Conservation (phyloP, 306 rosid species). For the Cotoneaster glaucophyllus region DNA sequence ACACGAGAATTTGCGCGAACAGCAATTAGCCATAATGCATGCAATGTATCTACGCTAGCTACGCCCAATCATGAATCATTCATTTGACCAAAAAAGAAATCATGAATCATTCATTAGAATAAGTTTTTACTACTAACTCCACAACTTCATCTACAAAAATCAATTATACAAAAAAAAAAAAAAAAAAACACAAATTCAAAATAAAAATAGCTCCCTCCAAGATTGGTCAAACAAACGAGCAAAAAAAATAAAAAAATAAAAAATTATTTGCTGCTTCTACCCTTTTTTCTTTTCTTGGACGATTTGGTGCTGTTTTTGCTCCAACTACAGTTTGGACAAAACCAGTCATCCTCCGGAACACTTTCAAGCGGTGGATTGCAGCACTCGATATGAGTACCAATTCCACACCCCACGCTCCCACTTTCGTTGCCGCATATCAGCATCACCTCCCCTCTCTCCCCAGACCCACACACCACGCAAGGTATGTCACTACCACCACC, state of each 20-base stretch:
- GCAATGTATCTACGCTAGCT: too few species aligned
- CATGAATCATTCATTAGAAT: too few species aligned
- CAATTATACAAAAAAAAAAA: too few species aligned
- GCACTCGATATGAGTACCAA: slow-evolving; percentile 77
- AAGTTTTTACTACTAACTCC: not conserved
- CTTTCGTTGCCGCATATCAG: slow-evolving; percentile 80
- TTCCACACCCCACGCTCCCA: slow-evolving; percentile 75
- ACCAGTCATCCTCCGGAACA: slow-evolving; percentile 85
- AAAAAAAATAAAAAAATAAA: too few species aligned
- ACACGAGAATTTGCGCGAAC: too few species aligned
- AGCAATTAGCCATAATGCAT: too few species aligned
- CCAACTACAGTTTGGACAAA: slow-evolving; percentile 54
- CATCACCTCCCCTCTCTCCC: slow-evolving; percentile 80
- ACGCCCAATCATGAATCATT: too few species aligned
- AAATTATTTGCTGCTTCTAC: slow-evolving; percentile 14
- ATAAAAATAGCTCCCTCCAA: not conserved
- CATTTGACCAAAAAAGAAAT: too few species aligned
- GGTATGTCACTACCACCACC: slow-evolving; percentile 30
- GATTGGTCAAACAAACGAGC: not conserved
- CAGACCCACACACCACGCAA: slow-evolving; percentile 61
- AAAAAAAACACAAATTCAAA: too few species aligned
- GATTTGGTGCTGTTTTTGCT: slow-evolving; percentile 29
- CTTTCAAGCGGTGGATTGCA: slow-evolving; percentile 69
- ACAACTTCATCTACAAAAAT: not conserved
- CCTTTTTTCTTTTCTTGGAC: slow-evolving; percentile 43